These are phyloP conservation scores for Cyberlindnera subsufficiens DNA, from an alignment of 805 yeast species.

Conservation along the genomic window DNA sequence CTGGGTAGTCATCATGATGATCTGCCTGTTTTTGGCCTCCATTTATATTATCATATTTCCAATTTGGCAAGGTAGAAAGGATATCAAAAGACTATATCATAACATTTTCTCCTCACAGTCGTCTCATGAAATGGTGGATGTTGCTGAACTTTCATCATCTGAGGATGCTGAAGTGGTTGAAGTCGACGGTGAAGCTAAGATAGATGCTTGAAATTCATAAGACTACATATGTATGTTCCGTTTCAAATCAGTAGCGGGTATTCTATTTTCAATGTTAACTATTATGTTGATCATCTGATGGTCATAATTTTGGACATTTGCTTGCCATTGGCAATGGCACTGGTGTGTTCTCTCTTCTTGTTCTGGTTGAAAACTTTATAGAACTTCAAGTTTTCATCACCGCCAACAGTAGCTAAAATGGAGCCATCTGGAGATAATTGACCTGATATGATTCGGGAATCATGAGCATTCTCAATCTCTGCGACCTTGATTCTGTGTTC, in stretches of 20 bases:
- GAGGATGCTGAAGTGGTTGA: constrained; percentile 5
- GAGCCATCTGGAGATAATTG: constrained; percentile 86
- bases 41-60: constrained; percentile 32
- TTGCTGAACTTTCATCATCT: neutral
- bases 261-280: neutral
- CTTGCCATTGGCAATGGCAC: constrained; percentile 34
- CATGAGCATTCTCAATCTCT: constrained; percentile 82
- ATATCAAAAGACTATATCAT: constrained; percentile 6
- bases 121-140: neutral
- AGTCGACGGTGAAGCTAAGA: neutral
- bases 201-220: neutral
- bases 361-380: constrained; percentile 79
- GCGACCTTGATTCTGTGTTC: constrained; percentile 86
- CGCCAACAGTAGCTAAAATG: constrained; percentile 89
- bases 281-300: constrained; percentile 29
- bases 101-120: constrained; percentile 1
- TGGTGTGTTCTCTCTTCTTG: constrained; percentile 27
- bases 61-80: constrained; percentile 28
- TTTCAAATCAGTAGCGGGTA: neutral
- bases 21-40: constrained; percentile 32
- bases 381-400: constrained; percentile 93
- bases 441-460: constrained; percentile 76
- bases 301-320: constrained; percentile 47
- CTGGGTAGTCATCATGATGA: constrained; percentile 32
- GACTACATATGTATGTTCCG: neutral